phyloP scores from a whole-genome alignment of 306 rosid genomes.

The Prunus mume region DNA sequence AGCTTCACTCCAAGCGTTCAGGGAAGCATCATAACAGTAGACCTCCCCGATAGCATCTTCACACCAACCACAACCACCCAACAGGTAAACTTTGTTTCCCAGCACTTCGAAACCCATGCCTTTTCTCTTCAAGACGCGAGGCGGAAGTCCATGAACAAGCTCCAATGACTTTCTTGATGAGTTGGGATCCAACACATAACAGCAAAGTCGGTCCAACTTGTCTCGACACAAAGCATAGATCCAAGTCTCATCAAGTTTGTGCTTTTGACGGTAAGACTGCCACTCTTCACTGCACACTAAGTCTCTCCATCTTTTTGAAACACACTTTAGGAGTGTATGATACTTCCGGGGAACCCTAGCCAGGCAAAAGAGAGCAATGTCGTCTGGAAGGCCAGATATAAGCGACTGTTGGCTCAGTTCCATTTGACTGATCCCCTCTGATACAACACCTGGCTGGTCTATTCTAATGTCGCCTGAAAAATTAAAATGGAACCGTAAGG shows the following conservation, averaged over 20 bases:
- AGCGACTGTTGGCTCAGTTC: constrained; percentile 39
- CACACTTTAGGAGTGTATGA: constrained; percentile 61
- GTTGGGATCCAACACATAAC: constrained; percentile 73
- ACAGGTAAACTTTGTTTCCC: constrained; percentile 68
- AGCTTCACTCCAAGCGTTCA: too few relatives aligned
- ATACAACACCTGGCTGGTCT: constrained; percentile 34
- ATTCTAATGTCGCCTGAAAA: constrained; percentile 32
- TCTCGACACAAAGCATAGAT: constrained; percentile 88
- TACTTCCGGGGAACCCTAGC: constrained; percentile 81
- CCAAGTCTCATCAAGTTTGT: constrained; percentile 81
- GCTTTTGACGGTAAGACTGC: constrained; percentile 59
- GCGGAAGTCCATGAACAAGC: constrained; percentile 38
- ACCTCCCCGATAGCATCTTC: constrained; percentile 79
- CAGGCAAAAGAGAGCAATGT: constrained; percentile 74
- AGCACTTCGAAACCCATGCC: constrained; percentile 80
- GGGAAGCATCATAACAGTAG: constrained; percentile 60
- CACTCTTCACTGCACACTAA: constrained; percentile 71
- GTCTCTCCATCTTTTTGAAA: constrained; percentile 78
- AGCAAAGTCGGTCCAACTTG: constrained; percentile 47
- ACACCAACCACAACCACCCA: constrained; percentile 91
- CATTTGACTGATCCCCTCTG: constrained; percentile 30
- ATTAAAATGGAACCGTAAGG: background rate
- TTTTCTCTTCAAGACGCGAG: constrained; percentile 51
- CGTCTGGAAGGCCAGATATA: constrained; percentile 75
- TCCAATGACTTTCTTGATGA: constrained; percentile 71